Evolutionary conservation across 2,329 filamentous ascomycete species (phyloP), one percentile per base, ranked within the genome.

Genomic region (Metarhizium sp.): DNA sequence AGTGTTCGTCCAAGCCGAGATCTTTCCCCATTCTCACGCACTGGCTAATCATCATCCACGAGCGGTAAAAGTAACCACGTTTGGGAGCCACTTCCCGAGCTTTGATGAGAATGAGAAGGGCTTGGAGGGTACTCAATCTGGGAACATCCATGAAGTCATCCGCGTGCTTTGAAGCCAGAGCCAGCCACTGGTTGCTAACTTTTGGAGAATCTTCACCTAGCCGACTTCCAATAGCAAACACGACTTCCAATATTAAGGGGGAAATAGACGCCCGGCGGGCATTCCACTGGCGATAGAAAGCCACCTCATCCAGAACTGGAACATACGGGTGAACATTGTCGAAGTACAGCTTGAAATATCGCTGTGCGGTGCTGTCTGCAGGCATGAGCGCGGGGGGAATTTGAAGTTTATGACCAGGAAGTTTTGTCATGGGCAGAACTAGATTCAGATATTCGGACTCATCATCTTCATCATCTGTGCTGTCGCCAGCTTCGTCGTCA

Each of bases 321-420:
- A 95, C 85, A 63, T 95, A 97, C 0, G 91, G 91, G 65, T 97
- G 92, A 42, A 96, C 88, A 61, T 96, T 85, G 34, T 79, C 76
- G 69, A 97, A 97, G 68, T 90, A 97, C 49, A 95, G 87, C 42
- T 92, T 85, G 67, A 97, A 95, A 67, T 94, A 95, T 40, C 87
- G 81, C 66, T 91, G 75, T 4, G 86, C 85, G 38, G 88, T 88
- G 50, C 89, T 85, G 34, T 96, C 90, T 32, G 86, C 81, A 1
- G 92, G 92, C 91, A 97, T 96, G 64, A 96, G 80, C 64, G 95
- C 90, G 0, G 88, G 89, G 0, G 92, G 92, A 59, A 97, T 96
- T 43, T 90, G 84, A 57, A 96, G 86, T 56, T 87, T 91, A 20
- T 85, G 78, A 52, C 90, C 90, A 8, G 88, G 80, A 8, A 80